Conservation (phyloP, 768 basidiomycete species). For the Lentinula edodes region DNA sequence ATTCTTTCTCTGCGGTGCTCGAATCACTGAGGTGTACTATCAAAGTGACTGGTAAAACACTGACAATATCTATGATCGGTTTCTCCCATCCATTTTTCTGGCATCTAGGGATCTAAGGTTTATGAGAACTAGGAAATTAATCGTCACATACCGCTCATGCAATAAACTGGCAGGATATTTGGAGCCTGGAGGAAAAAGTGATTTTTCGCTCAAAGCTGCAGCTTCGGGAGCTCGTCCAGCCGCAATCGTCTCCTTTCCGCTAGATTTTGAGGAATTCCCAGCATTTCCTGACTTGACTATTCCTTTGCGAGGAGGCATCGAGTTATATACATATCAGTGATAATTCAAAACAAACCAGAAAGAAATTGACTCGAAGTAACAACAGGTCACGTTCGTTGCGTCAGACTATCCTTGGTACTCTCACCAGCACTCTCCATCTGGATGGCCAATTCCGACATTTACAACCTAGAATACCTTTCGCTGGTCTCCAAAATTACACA, state of each 20-base stretch:
- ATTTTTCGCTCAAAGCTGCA: conserved; percentile 32
- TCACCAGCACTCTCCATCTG: background rate
- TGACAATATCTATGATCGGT: conserved; percentile 71
- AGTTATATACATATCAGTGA: background rate
- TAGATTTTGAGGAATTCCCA: conserved; percentile 74
- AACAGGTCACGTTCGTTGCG: background rate
- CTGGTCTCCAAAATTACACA: conserved; percentile 89
- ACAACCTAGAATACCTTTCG: conserved; percentile 90
- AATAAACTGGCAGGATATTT: conserved; percentile 80
- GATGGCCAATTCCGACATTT: conserved; percentile 75
- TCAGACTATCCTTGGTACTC: background rate
- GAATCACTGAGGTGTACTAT: conserved; percentile 1
- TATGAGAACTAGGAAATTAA: conserved; percentile 4
- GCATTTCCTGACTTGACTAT: conserved; percentile 87
- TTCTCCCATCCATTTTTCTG: conserved; percentile 90
- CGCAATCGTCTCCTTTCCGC: conserved; percentile 15
- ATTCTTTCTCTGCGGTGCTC: conserved; percentile 35
- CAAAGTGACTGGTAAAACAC: conserved; percentile 16
- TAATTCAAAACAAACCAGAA: background rate
- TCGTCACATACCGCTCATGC: conserved; percentile 56
- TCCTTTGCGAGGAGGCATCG: conserved; percentile 66
- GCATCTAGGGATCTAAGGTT: conserved; percentile 41
- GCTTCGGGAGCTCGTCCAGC: conserved; percentile 8
- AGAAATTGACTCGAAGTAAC: background rate
- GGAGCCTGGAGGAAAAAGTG: conserved; percentile 77